Percentiles rank a stretch among this genome's conserved stretches.
phyloP scores from a whole-genome alignment of 768 basidiomycete species.

The Boletus barrowsii region DNA sequence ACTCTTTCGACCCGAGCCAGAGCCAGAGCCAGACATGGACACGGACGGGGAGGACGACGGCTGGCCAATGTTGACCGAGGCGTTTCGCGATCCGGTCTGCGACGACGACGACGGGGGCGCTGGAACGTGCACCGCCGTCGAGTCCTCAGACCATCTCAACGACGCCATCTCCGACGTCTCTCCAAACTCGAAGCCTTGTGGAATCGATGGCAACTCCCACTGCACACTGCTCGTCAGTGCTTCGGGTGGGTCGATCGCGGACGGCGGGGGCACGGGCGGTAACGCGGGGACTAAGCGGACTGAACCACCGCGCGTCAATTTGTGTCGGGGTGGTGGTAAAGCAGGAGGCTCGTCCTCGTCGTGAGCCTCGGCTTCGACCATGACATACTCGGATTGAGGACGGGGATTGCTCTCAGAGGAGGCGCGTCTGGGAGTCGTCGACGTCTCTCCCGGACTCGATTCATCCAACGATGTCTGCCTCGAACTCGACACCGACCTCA shows the following conservation, averaged over 20 bases:
- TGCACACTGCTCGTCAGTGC: slow-evolving; percentile 42
- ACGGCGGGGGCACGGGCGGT: slow-evolving; percentile 41
- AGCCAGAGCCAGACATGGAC: background rate
- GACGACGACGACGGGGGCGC: slow-evolving; percentile 16
- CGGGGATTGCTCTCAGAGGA: slow-evolving; percentile 5
- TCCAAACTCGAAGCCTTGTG: slow-evolving; percentile 50
- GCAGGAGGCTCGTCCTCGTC: slow-evolving; percentile 31
- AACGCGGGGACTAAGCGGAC: slow-evolving; percentile 18
- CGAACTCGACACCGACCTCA: slow-evolving; percentile 30
- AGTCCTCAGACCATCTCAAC: slow-evolving; percentile 63
- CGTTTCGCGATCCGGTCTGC: slow-evolving; percentile 1
- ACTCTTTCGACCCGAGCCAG: slow-evolving; percentile 6
- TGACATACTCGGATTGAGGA: slow-evolving; percentile 53
- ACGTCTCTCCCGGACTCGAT: slow-evolving; percentile 7
- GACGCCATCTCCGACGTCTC: slow-evolving; percentile 45
- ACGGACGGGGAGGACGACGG: slow-evolving; percentile 10
- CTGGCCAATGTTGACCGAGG: slow-evolving; percentile 4
- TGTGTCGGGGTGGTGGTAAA: slow-evolving; percentile 41
- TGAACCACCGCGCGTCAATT: slow-evolving; percentile 26
- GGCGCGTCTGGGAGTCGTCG: background rate
- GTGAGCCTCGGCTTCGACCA: slow-evolving; percentile 53
- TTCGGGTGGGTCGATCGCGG: slow-evolving; percentile 31
- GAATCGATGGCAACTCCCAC: slow-evolving; percentile 67
- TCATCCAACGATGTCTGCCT: slow-evolving; percentile 39
- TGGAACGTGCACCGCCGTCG: slow-evolving; percentile 34